Evolutionary conservation across 768 basidiomycete species (phyloP), one percentile per base, ranked within the genome.

Genomic region (Leccinum arenicola): DNA sequence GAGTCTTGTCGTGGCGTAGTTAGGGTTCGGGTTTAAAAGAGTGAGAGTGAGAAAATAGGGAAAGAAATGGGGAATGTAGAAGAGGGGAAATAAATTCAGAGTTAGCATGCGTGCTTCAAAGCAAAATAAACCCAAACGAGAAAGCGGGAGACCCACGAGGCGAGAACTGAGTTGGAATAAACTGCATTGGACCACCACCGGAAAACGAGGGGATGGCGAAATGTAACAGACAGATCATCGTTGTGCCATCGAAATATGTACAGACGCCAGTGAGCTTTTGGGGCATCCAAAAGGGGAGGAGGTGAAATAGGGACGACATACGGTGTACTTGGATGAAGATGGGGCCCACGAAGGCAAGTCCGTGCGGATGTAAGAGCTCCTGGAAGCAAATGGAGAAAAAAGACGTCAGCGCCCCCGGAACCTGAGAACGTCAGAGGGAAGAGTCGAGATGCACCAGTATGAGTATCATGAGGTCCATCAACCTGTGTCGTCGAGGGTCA

Each of bases 121-220:
- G 8, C 5, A 49, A 2, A 23, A 47, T 6, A 45, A 17, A 45
- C 21, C 31, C 11, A 5, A 33, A 33, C 1, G 23, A 29, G 23
- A 50, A 29, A 29, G 17, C 10, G 43, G n/a, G 43, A 27, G 17
- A 60, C 66, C 48, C 33, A 72, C 70, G 68, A 71, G 51, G 67
- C 60, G n/a, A 71, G 62, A 43, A 71, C 64, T 27, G 70, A 72
- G 55, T 71, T 71, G 49, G 68, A 64, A 3, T 70, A 71, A 4
- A 71, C 68, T 71, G 25, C 23, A 3, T 11, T 45, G 15, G n/a
- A 45, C 19, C 43, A 19, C 43, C n/a, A 45, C 10, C 43, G 0
- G 43, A 5, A 19, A 45, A 45, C 43, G 9, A 11, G 19, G 19
- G 17, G n/a, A n/a, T 40, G n/a, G 40, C 2, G 3, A 40, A 40